Conservation (phyloP, 2,329 filamentous ascomycete species). For the Fusarium mundagurra region DNA sequence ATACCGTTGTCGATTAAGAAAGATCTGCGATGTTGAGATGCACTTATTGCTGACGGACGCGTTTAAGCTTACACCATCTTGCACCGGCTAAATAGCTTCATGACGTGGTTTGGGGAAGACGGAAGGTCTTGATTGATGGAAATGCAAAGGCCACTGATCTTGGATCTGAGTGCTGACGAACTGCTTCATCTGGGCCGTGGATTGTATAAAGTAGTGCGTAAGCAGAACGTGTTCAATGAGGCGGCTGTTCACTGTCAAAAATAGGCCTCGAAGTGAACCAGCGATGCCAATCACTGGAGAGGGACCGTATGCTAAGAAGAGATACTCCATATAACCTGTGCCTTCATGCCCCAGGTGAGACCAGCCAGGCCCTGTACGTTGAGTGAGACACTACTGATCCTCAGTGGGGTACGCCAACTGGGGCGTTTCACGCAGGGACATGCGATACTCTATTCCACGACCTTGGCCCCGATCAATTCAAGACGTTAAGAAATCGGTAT, state of each 20-base stretch:
- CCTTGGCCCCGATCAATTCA: neutral
- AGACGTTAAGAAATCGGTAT: accelerated
- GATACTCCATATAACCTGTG: too few relatives aligned
- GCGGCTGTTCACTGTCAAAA: accelerated
- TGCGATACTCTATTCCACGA: neutral
- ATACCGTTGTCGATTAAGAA: accelerated
- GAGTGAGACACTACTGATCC: neutral
- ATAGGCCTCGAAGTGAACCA: neutral
- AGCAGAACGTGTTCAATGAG: neutral
- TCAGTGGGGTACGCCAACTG: neutral
- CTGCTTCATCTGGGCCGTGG: neutral
- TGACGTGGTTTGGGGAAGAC: neutral
- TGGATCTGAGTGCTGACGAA: neutral
- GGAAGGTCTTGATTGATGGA: constrained; percentile 7
- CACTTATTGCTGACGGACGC: constrained; percentile 2
- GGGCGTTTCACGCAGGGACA: neutral
- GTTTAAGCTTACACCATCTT: neutral
- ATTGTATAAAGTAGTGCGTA: neutral
- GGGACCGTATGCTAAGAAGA: neutral
- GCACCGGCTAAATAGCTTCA: neutral
- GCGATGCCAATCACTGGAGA: neutral
- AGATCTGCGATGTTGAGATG: neutral
- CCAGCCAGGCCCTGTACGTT: neutral
- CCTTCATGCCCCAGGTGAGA: neutral
- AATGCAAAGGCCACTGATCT: neutral